phyloP scores from a whole-genome alignment of 1,284 basidiomycete species.

The Xerocomus nothofagi region DNA sequence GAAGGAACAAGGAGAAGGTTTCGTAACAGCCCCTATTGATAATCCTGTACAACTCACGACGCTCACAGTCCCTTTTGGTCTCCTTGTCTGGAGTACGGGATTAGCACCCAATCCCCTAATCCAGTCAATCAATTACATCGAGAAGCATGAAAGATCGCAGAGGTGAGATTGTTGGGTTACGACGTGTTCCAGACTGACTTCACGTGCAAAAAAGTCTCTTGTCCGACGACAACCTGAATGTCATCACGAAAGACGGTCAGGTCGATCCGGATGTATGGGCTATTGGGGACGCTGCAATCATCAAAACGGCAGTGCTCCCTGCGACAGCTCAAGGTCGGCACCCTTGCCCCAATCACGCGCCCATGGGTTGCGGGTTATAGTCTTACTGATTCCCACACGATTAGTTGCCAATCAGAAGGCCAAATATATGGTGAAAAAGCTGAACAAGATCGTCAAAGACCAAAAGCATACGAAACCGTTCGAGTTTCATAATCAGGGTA shows the following conservation, averaged over 20 bases:
- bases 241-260: slow-evolving; percentile 55
- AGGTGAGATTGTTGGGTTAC: slow-evolving; percentile 43
- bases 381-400: slow-evolving; percentile 14
- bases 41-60: slow-evolving; percentile 18
- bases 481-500: slow-evolving; percentile 70
- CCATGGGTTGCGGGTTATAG: slow-evolving; percentile 33
- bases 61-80: slow-evolving; percentile 67
- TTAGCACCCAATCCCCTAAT: slow-evolving; percentile 80
- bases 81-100: slow-evolving; percentile 87
- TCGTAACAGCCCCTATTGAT: slow-evolving; percentile 13
- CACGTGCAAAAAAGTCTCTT: slow-evolving; percentile 44
- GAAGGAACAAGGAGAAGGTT: slow-evolving; percentile 63
- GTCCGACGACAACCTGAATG: slow-evolving; percentile 63
- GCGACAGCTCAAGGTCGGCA: slow-evolving; percentile 76
- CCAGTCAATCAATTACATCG: slow-evolving; percentile 54
- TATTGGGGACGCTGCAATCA: slow-evolving; percentile 77
- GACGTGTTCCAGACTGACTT: slow-evolving; percentile 13
- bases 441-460: slow-evolving; percentile 61
- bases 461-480: slow-evolving; percentile 49
- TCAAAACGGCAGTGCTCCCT: slow-evolving; percentile 65
- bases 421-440: slow-evolving; percentile 66
- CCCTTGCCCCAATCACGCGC: slow-evolving; percentile 16
- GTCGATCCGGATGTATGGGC: slow-evolving; percentile 77
- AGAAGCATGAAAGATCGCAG: slow-evolving; percentile 62
- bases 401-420: slow-evolving; percentile 82